These are phyloP conservation scores for Nitzschia sp. DNA, from an alignment of 108 stramenopile species.

Conservation along the genomic window DNA sequence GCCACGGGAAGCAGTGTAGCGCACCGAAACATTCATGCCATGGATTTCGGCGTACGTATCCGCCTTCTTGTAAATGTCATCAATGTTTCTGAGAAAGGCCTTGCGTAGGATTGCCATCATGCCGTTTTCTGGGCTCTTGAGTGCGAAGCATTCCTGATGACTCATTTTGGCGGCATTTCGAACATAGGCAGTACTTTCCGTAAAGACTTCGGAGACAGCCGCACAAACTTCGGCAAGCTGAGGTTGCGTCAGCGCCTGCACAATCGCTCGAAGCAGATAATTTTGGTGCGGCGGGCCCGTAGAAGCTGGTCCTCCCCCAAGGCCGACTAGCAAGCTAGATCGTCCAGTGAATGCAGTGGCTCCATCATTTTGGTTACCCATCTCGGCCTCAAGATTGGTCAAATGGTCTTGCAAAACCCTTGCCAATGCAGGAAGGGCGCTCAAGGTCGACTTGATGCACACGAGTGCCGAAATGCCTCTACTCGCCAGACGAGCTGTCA, in stretches of 20 bases:
- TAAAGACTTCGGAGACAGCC: slow-evolving; percentile 71
- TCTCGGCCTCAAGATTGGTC: slow-evolving; percentile 10
- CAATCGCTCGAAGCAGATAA: slow-evolving; percentile 78
- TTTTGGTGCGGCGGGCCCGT: slow-evolving; percentile 26
- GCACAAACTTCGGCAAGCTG: slow-evolving; percentile 60
- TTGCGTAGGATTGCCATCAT: slow-evolving; percentile 87
- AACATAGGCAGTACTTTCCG: slow-evolving; percentile 69
- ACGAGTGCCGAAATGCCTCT: slow-evolving; percentile 86
- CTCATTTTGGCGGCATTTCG: slow-evolving; percentile 84
- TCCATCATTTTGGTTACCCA: slow-evolving; percentile 29
- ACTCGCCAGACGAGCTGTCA: slow-evolving; percentile 67
- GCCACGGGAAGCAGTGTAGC: slow-evolving; percentile 68
- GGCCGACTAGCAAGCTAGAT: slow-evolving; percentile 71
- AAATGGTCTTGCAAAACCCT: slow-evolving; percentile 67
- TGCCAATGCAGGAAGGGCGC: slow-evolving; percentile 67
- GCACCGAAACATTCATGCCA: slow-evolving; percentile 76
- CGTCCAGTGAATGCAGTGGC: slow-evolving; percentile 40
- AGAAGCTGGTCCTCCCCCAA: slow-evolving; percentile 46
- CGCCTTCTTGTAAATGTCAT: slow-evolving; percentile 87
- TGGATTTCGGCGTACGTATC: slow-evolving; percentile 85
- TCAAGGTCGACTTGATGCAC: slow-evolving; percentile 80
- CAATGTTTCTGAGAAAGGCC: slow-evolving; percentile 87
- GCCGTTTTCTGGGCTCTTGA: slow-evolving; percentile 74
- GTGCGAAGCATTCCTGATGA: slow-evolving; percentile 92
- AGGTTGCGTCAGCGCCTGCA: slow-evolving; percentile 72